phyloP scores from a whole-genome alignment of 306 rosid genomes.

The Rosa lucieae region DNA sequence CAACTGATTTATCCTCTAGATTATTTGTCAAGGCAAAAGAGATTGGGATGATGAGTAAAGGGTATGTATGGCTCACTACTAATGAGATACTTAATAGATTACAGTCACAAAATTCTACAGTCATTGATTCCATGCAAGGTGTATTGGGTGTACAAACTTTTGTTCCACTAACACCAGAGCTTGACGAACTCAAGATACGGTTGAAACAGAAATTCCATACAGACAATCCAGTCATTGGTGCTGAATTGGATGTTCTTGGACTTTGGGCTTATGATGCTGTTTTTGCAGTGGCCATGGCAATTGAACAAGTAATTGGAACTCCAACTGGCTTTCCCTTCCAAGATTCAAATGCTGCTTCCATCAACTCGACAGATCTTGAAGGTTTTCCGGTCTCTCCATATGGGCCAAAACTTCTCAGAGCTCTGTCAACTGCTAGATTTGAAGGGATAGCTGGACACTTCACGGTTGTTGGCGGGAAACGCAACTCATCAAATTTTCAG shows the following conservation, averaged over 20 bases:
- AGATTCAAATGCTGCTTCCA: constrained; percentile 11
- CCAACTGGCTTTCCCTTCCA: neutral
- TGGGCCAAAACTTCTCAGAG: constrained; percentile 35
- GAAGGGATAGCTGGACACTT: constrained; percentile 21
- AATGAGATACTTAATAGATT: constrained; percentile 24
- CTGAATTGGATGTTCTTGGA: constrained; percentile 18
- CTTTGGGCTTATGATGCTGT: constrained; percentile 68
- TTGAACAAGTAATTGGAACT: constrained; percentile 32
- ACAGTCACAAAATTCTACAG: constrained; percentile 9
- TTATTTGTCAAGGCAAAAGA: constrained; percentile 38
- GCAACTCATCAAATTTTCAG: constrained; percentile 6
- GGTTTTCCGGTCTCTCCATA: constrained; percentile 25
- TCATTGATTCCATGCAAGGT: constrained; percentile 46
- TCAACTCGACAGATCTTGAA: constrained; percentile 14
- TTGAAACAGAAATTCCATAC: constrained; percentile 42
- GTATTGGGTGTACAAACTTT: constrained; percentile 48
- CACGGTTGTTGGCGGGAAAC: constrained; percentile 10
- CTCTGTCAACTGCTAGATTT: constrained; percentile 11
- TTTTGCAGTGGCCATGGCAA: constrained; percentile 53
- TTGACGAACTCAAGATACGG: constrained; percentile 30
- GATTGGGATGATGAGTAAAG: constrained; percentile 52
- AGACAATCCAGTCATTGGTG: constrained; percentile 23
- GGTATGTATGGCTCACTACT: constrained; percentile 55
- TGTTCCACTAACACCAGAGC: constrained; percentile 29
- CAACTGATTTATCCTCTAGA: constrained; percentile 17